A percentile compares a stretch with the other conserved stretches of the same genome.
These are phyloP conservation scores for Trichoderma asperelloides DNA, from an alignment of 495 filamentous ascomycete genomes.

Conservation along the genomic window DNA sequence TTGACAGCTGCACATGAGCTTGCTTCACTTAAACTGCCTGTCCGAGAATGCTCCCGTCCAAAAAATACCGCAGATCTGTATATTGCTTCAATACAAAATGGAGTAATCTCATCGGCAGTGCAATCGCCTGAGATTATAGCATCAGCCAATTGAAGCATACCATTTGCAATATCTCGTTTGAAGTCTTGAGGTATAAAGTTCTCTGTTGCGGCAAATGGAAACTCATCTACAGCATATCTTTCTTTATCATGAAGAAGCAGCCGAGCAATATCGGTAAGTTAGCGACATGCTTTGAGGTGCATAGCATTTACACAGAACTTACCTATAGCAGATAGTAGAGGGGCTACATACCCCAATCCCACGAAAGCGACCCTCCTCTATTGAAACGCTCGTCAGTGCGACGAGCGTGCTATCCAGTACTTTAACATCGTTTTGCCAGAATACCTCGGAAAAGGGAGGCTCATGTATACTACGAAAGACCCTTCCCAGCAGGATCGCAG, in stretches of 20 bases:
- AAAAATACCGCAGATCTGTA: not conserved
- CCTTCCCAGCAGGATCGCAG: not conserved
- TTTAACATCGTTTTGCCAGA: not conserved
- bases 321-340: not conserved
- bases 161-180: not conserved
- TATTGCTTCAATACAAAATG: not conserved
- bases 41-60: not conserved
- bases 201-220: not conserved
- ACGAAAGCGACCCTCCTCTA: not conserved
- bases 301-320: not conserved
- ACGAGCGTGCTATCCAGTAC: not conserved
- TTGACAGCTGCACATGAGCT: not conserved
- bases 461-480: not conserved
- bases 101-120: not conserved
- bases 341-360: not conserved
- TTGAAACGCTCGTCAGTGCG: not conserved
- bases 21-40: not conserved
- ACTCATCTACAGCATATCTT: not conserved
- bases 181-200: not conserved
- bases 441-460: not conserved
- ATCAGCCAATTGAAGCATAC: not conserved
- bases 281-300: not conserved
- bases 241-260: not conserved
- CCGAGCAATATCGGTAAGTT: not conserved
- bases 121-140: not conserved